These are phyloP conservation scores for Setaria viridis DNA, from an alignment of 202 grass and related monocot genomes.

Conservation along the genomic window DNA sequence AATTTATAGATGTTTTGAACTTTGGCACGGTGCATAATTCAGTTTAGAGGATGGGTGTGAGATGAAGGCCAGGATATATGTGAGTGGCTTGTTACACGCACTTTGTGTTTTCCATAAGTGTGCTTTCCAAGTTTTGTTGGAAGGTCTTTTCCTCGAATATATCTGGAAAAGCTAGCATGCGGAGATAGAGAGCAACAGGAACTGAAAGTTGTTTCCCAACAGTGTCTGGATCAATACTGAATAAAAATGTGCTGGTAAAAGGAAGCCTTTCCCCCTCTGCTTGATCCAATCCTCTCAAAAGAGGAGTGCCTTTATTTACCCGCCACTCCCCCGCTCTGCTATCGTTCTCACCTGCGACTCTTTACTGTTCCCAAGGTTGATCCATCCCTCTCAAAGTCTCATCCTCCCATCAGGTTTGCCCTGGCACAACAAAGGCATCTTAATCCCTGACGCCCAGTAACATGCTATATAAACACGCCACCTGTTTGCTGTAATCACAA, in stretches of 20 bases:
- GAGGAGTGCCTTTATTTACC: background rate
- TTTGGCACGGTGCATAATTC: background rate
- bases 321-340: background rate
- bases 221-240: constrained; percentile 15
- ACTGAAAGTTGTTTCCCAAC: constrained; percentile 28
- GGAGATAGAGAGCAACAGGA: constrained; percentile 28
- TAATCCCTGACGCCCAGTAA: background rate
- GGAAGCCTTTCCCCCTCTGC: background rate
- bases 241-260: constrained; percentile 39
- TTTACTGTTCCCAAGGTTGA: constrained; percentile 32
- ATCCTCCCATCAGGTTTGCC: background rate
- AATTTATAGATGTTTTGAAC: background rate
- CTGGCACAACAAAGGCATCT: background rate
- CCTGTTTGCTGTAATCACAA: background rate
- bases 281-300: constrained; percentile 39
- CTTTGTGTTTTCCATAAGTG: background rate
- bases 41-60: background rate
- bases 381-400: background rate
- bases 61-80: background rate
- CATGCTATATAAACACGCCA: background rate
- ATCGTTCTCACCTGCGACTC: constrained; percentile 39
- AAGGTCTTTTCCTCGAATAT: constrained; percentile 16
- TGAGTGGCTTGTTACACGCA: background rate
- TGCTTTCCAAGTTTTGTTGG: background rate
- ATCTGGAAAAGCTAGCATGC: constrained; percentile 11